phyloP scores from a whole-genome alignment of 225 moss, liverwort and hornwort species.

The Straminergon stramineum region DNA sequence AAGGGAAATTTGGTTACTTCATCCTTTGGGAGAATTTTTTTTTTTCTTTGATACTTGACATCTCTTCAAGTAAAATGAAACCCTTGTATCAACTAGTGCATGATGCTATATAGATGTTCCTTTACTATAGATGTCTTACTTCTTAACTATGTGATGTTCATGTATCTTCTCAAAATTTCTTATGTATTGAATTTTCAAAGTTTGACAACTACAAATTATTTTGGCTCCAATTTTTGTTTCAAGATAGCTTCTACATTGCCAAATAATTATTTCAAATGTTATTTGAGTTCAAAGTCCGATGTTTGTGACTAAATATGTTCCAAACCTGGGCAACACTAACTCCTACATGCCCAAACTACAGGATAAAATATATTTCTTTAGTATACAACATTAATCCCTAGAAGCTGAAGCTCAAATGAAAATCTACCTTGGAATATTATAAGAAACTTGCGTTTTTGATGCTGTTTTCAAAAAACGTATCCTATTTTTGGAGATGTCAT shows the following conservation, averaged over 20 bases:
- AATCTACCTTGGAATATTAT: background rate
- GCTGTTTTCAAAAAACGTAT: no score
- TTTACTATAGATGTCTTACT: background rate
- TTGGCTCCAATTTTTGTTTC: background rate
- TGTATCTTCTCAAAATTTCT: background rate
- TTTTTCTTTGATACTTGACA: background rate
- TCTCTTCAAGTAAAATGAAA: background rate
- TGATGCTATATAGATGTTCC: background rate
- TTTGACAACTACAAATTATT: background rate
- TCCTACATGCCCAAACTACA: background rate
- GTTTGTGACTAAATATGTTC: background rate
- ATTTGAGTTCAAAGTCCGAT: fast-evolving
- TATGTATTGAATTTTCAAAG: background rate
- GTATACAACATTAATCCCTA: background rate
- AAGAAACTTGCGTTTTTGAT: no score
- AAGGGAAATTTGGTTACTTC: background rate
- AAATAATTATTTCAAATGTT: background rate
- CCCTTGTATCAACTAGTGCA: background rate
- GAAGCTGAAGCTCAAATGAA: background rate
- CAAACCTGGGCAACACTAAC: background rate
- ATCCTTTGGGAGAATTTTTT: background rate
- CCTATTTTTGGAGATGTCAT: no score
- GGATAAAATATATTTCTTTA: background rate
- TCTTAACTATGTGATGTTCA: background rate
- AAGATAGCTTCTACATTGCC: background rate